Evolutionary conservation across 2,329 filamentous ascomycete genomes (phyloP), one percentile per base, ranked within the genome.

Genomic region (Claviceps pazoutovae): DNA sequence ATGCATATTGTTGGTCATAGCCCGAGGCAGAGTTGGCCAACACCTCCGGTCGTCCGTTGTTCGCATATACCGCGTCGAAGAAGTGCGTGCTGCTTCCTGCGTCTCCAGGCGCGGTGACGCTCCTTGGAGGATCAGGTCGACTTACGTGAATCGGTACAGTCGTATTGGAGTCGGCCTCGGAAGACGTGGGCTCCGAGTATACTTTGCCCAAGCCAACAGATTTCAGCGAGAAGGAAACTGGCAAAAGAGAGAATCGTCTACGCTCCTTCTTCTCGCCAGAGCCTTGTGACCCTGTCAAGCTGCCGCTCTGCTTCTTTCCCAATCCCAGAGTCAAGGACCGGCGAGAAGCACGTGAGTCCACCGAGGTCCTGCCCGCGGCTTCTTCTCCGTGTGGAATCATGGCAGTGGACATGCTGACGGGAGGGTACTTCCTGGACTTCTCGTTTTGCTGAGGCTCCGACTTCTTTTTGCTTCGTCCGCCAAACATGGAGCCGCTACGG

Each of bases 381-480:
- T 77, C 73, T 41, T 81, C 79, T 37, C 73, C 74, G 47, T 76
- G 75, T 5, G 79, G 72, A 11, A 11, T 11, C 66, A 85, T 79
- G 2, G 80, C 74, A 56, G 84, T 84, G 55, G 84, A 80, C 88
- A 96, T 94, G 71, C 89, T 95, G 47, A 91, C 86, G 4, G 91
- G 91, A 52, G 91, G 91, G 62, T 96, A 94, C 56, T 79, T 83
- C 64, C 80, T 83, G 50, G 78, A 71, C 56, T 83, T 82, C 64
- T 87, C 68, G 81, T 56, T 74, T 69, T 53, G 67, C 37, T 54
- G 53, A 16, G 17, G n/a, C 30, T 75, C 77, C 8, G 70, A 61
- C 54, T 75, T 71, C 65, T 75, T 78, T 62, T 75, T 74, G 58
- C 66, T 66, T 62, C 72, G 71, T 41, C 79, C 76, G n/a, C 85